Base-by-base conservation (phyloP, 306 rosid genomes). In the apple (Malus domestica) region DNA sequence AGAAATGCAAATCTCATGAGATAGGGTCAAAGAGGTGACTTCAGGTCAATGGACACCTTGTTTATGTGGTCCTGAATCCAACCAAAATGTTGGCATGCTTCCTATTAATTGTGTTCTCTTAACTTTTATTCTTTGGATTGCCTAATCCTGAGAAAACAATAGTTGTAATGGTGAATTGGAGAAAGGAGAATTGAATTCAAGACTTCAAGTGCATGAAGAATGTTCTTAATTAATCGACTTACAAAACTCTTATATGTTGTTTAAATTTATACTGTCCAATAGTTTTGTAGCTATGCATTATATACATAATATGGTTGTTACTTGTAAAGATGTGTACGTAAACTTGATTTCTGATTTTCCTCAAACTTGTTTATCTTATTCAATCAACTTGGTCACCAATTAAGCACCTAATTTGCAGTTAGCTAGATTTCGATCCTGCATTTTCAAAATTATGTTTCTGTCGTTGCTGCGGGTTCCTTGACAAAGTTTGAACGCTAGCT, bases 21-120 rank as follows among this genome's bases (percentile, higher is more conserved):
- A 46, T 68, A 35, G 75, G 71, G 83, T 83, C 83, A 83, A 79
- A 79, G 70, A 71, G 75, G 68, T 58, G 79, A 49, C 75, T 79
- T 61, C 25, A 38, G 76, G 80, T 83, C 83, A 83, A 79, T 83
- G 75, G 32, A 4, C 52, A 63, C 55, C 70, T 45, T 73, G 32
- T 70, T 35, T 45, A 58, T 33, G 27, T 64, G 59, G 51, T 70
- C 69, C 61, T 70, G 74, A 66, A 78, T 78, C 80, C 80, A 70
- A 75, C 63, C 35, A 45, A 46, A 44, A 57, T 42, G 70, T 45
- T 45, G 63, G 33, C 27, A 30, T 80, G 51, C 20, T 25, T 27
- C 54, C 58, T 16, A 58, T 59, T 68, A 42, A 22, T 57, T 25
- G 15, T 49, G 54, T 30, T 35, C 59, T n/a, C 45, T n/a, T 57